Base-by-base conservation (phyloP, 345 rosid species). In the Eucalyptus melliodora region DNA sequence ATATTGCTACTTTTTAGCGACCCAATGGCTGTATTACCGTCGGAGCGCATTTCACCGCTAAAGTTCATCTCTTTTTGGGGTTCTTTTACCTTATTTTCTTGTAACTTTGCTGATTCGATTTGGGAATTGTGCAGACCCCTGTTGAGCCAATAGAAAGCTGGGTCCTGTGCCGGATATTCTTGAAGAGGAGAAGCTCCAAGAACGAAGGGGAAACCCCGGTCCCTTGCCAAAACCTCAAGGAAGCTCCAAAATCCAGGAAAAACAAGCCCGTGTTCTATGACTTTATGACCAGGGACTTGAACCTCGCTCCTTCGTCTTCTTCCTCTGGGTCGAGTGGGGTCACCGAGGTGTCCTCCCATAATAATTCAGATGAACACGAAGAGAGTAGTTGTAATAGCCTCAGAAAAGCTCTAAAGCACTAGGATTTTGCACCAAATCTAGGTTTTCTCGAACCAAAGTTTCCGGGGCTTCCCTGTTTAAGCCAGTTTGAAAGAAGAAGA, bases 141-240 rank as follows among this genome's bases (percentile, higher is more conserved):
- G 88, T 89, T 89, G 91, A 72, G 89, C 89, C 95, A 30, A 90
- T 92, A 91, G 96, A 95, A 81, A 97, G 95, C 89, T 98, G 99
- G 99, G 99, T 97, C 51, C 92, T 98, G 5, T 98, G 99, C 92
- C 96, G 99, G 42, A 95, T 98, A 91, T 97, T 98, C 91, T 92
- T 96, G 89, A 98, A 98, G 96, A 98, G 95, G 91, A 94, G 99
- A 92, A 91, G 90, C 21, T 86, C 91, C 62, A 94, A 94, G 88
- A 95, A 88, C 44, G 97, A 94, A 45, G 94, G 93, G 16, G 94
- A 90, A 16, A 88, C 45, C 91, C 91, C 62, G 37, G 60, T 50
- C 50, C 30, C 60, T 15, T 44, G 91, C 17, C 90, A 92, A 77
- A 86, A 90, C 86, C 92, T 91, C 88, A 93, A 89, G 42, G 94